phyloP scores from a whole-genome alignment of 2,329 filamentous ascomycete species.

The Grosmannia serpens region DNA sequence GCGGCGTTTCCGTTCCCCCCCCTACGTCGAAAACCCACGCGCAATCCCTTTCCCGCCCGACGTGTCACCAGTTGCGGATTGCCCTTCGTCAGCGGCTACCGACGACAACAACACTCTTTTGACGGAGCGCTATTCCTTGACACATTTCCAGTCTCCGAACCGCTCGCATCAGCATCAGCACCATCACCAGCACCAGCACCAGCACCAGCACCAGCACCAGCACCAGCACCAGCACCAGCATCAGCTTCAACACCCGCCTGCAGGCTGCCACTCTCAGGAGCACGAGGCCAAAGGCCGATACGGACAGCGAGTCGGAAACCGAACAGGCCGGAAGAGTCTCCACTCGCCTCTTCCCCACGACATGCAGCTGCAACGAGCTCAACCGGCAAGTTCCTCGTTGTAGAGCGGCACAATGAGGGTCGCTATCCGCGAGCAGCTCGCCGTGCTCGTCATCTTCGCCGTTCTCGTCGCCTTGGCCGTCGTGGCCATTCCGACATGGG shows the following conservation, averaged over 20 bases:
- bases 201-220: no score
- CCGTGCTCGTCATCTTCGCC: constrained; percentile 62
- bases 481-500: constrained; percentile 65
- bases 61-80: not conserved
- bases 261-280: not conserved
- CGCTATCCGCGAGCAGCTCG: constrained; percentile 79
- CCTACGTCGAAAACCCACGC: not conserved
- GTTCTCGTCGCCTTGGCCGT: constrained; percentile 66
- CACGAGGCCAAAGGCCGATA: not conserved
- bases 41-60: not conserved
- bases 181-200: not conserved
- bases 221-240: no score
- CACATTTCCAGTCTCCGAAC: not conserved
- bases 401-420: constrained; percentile 57
- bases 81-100: not conserved
- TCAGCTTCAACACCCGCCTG: not conserved
- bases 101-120: not conserved
- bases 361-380: constrained; percentile 18
- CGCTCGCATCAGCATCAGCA: no score
- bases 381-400: constrained; percentile 12
- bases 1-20: not conserved
- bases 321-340: not conserved
- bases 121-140: not conserved
- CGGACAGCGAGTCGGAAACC: not conserved
- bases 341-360: not conserved